Conservation (phyloP, 768 basidiomycete genomes). For the Thelephora aurantiotincta region DNA sequence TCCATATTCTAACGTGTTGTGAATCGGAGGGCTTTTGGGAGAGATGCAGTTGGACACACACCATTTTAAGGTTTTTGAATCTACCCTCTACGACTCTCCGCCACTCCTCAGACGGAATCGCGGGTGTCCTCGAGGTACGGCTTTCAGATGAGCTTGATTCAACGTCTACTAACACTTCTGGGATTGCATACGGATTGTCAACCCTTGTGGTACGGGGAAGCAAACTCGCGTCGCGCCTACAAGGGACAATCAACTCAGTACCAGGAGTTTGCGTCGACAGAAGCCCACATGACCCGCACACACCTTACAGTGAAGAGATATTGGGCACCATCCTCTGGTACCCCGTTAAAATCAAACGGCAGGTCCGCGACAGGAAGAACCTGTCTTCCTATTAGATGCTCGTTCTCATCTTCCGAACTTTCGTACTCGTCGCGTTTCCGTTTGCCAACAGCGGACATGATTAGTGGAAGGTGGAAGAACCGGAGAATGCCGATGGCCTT, state of each 20-base stretch:
- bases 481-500: background rate
- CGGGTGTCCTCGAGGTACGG: constrained; percentile 10
- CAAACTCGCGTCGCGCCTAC: constrained; percentile 55
- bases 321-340: constrained; percentile 59
- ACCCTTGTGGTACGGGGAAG: constrained; percentile 55
- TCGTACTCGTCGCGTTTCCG: constrained; percentile 39
- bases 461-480: background rate
- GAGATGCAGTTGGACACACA: constrained; percentile 15
- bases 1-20: constrained; percentile 37
- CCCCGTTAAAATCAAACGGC: constrained; percentile 49
- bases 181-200: constrained; percentile 47
- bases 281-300: constrained; percentile 8
- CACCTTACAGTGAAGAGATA: constrained; percentile 77
- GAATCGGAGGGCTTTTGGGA: constrained; percentile 3
- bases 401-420: constrained; percentile 49
- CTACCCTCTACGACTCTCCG: constrained; percentile 36
- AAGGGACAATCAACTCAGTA: constrained; percentile 1
- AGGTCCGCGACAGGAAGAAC: constrained; percentile 73
- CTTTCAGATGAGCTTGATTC: constrained; percentile 10
- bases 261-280: constrained; percentile 5
- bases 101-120: constrained; percentile 59
- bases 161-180: constrained; percentile 10
- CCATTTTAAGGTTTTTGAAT: constrained; percentile 56
- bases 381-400: constrained; percentile 49
- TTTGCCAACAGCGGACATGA: constrained; percentile 21